Base-by-base conservation (phyloP, 805 yeast genomes). In the Barnettozyma vustinii region DNA sequence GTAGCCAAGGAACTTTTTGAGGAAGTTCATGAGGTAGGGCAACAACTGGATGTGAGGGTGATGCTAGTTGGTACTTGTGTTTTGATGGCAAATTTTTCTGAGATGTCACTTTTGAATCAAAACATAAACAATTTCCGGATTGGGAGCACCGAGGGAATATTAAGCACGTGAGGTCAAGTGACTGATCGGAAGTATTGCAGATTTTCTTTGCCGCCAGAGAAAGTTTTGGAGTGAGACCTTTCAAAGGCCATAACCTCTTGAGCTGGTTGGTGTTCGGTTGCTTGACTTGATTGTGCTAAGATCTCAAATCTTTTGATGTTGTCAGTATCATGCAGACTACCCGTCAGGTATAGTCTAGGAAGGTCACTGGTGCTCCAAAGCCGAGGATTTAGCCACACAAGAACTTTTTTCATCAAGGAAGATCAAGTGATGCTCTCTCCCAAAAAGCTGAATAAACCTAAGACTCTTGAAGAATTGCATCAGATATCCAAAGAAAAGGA, bases 1-100 rank as follows among this genome's bases (percentile, higher is more conserved):
- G 15, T 77, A 68, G 3, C 79, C 81, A 56, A 84, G 75, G 53
- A 87, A 75, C 62, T 80, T 80, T 60, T 81, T 79, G 33, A 87
- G 67, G 51, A 88, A 80, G 64, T 87, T 88, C 96, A 87, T 87
- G 27, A 15, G 16, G 5, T 15, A 30, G 7, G 33, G 12, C 33
- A 30, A 15, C 16, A 2, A 10, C 10, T 19, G 30, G 21, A 13
- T 16, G 15, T 10, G 41, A 15, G 26, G 25, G 36, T 18, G 21
- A 21, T 9, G 39, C 27, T 9, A n/a, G 9, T n/a, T n/a, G n/a
- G n/a, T n/a, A n/a, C n/a, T n/a, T n/a, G n/a, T n/a, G n/a, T n/a
- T n/a, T n/a, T n/a, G n/a, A n/a, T n/a, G 42, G 43, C 36, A 27
- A 26, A 26, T n/a, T 26, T 25, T 25, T 18, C 9, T 16, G 21